These are phyloP conservation scores for Linderniella brevidens DNA, from an alignment of 257 asterid species.

Conservation along the genomic window DNA sequence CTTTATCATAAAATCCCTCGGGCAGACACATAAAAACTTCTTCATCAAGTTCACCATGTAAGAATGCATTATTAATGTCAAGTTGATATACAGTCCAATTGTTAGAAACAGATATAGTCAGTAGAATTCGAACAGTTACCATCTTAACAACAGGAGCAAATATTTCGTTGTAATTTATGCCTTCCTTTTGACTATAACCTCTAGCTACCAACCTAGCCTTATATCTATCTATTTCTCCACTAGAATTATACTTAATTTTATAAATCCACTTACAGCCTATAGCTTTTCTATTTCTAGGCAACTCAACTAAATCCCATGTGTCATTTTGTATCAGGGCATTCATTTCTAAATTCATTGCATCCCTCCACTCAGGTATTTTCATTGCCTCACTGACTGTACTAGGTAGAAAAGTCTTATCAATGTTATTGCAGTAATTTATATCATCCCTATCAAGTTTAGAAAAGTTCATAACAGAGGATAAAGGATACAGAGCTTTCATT, in stretches of 20 bases:
- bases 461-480: too few species aligned
- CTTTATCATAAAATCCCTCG: too few species aligned
- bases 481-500: too few species aligned
- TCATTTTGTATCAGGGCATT: background rate
- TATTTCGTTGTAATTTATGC: background rate
- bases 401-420: too few species aligned
- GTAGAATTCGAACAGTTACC: background rate
- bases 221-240: background rate
- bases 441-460: too few species aligned
- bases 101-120: background rate
- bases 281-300: background rate
- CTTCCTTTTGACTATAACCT: background rate
- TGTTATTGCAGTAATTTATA: too few species aligned
- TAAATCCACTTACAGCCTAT: slow-evolving; percentile 4
- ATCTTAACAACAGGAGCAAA: background rate
- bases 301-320: background rate
- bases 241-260: background rate
- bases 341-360: slow-evolving; percentile 2
- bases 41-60: background rate
- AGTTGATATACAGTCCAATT: background rate
- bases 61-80: background rate
- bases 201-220: slow-evolving; percentile 1
- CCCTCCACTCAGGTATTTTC: too few species aligned
- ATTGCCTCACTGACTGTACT: too few species aligned
- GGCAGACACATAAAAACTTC: too few species aligned